A percentile compares a stretch with the other conserved stretches of the same genome.
These are phyloP conservation scores for Saccharum spontaneum DNA, from an alignment of 176 grass and related monocot genomes.

Conservation along the genomic window DNA sequence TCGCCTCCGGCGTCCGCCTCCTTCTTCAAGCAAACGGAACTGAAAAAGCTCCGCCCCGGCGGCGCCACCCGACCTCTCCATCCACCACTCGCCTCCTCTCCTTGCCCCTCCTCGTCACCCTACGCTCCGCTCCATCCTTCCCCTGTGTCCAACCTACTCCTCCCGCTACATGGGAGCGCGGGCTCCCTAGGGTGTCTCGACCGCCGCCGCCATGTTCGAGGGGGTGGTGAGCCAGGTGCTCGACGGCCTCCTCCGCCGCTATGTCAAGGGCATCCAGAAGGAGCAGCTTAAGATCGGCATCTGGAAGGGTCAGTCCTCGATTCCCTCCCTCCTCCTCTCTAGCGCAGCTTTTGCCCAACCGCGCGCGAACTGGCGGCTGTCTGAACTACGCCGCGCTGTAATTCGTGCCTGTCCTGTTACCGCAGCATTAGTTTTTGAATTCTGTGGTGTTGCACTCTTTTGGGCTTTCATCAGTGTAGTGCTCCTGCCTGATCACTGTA, in stretches of 20 bases:
- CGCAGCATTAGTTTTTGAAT: not conserved
- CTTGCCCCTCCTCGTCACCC: not conserved
- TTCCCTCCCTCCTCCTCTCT: constrained; percentile 11
- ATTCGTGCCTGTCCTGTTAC: not conserved
- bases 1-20: constrained; percentile 17
- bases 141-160: not conserved
- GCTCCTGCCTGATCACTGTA: not conserved
- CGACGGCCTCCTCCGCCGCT: constrained; percentile 82
- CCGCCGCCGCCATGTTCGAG: constrained; percentile 78
- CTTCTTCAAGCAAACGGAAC: constrained; percentile 48
- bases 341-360: not conserved
- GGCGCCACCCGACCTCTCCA: not conserved
- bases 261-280: constrained; percentile 94
- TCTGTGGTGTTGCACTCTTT: not conserved
- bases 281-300: constrained; percentile 96
- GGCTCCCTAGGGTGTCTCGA: constrained; percentile 1
- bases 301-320: constrained; percentile 73
- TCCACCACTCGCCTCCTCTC: not conserved
- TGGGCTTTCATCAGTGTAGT: not conserved
- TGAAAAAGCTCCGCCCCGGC: constrained; percentile 15
- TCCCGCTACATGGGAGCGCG: constrained; percentile 48
- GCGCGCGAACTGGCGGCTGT: not conserved
- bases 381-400: not conserved
- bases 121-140: not conserved
- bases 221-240: constrained; percentile 94